These are phyloP conservation scores for Eustoma russellianum DNA, from an alignment of 257 asterid species.

Conservation along the genomic window DNA sequence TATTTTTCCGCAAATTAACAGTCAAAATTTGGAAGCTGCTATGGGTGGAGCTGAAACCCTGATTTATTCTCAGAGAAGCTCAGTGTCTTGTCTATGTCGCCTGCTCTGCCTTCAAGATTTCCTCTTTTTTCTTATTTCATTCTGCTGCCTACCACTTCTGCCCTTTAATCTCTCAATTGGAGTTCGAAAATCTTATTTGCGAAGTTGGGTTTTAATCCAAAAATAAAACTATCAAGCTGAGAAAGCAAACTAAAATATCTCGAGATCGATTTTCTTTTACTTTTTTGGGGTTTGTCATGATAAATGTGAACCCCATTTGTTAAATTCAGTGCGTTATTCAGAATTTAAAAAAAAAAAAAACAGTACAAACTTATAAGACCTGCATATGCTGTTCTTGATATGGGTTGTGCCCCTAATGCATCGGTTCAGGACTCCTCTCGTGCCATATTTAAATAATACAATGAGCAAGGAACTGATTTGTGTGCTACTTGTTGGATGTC, in stretches of 20 bases:
- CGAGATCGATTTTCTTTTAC: no score
- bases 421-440: slow-evolving; percentile 68
- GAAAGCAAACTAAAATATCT: background rate
- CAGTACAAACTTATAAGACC: slow-evolving; percentile 60
- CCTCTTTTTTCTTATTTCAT: background rate
- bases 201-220: background rate
- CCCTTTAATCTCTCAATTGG: background rate
- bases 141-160: background rate
- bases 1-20: no score
- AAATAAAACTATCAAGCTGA: background rate
- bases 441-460: background rate
- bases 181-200: background rate
- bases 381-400: slow-evolving; percentile 77
- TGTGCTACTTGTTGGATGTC: slow-evolving; percentile 11
- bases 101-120: slow-evolving; percentile 94
- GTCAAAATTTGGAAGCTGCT: no score
- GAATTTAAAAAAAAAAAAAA: slow-evolving; percentile 79
- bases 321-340: slow-evolving; percentile 48
- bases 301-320: background rate
- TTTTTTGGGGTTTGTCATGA: slow-evolving; percentile 2
- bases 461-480: no score
- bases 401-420: slow-evolving; percentile 97
- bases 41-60: slow-evolving; percentile 58
- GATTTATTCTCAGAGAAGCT: slow-evolving; percentile 92
- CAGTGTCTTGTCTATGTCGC: slow-evolving; percentile 91